A percentile compares a stretch with the other conserved stretches of the same genome.
Conservation (phyloP, 495 filamentous ascomycete species). For the Aspergillus cavernicola region DNA sequence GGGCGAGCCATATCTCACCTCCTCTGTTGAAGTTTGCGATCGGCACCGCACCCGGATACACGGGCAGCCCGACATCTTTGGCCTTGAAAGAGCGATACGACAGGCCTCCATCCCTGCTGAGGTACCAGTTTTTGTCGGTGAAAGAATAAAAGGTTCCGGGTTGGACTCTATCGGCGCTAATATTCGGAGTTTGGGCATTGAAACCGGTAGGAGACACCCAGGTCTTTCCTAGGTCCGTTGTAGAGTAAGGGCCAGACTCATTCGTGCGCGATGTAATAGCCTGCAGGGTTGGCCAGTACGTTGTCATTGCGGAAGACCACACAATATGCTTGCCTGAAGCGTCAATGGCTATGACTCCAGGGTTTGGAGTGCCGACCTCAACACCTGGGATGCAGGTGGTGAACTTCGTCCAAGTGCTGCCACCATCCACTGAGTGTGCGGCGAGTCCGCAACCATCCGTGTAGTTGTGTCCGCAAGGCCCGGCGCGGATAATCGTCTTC, state of each 20-base stretch:
- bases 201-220: constrained; percentile 15
- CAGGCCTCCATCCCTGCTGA: constrained; percentile 14
- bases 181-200: constrained; percentile 12
- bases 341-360: constrained; percentile 16
- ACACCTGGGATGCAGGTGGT: constrained; percentile 15
- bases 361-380: constrained; percentile 8
- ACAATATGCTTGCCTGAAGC: constrained; percentile 17
- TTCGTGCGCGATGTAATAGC: constrained; percentile 17
- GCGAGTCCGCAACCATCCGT: constrained; percentile 46
- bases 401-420: constrained; percentile 11
- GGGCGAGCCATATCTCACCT: constrained; percentile 18
- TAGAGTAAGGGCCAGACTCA: constrained; percentile 19
- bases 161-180: constrained; percentile 16
- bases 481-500: constrained; percentile 51
- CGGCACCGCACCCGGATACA: constrained; percentile 11
- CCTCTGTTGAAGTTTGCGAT: constrained; percentile 14
- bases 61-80: constrained; percentile 12
- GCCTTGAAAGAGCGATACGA: constrained; percentile 11
- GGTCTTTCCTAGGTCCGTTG: constrained; percentile 12
- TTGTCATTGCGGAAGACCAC: constrained; percentile 38
- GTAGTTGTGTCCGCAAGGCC: constrained; percentile 38
- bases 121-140: constrained; percentile 9
- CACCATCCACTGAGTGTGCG: constrained; percentile 46
- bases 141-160: constrained; percentile 18
- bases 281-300: constrained; percentile 41